Evolutionary conservation across 257 asterid genomes (phyloP).

Genomic region (Rhazya stricta): DNA sequence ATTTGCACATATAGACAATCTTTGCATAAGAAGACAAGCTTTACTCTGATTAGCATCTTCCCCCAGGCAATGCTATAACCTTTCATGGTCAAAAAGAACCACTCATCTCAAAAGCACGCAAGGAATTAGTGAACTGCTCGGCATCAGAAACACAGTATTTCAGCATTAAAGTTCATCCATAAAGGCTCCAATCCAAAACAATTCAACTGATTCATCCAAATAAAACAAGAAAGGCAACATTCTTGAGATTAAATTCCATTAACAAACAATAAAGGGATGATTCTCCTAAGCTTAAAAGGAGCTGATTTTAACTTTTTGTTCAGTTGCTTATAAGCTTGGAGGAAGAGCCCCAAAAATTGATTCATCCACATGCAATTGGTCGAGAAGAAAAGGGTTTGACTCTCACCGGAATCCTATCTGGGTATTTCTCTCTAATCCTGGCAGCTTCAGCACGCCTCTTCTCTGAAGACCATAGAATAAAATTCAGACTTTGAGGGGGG

Average conservation of each 20-base stretch:
- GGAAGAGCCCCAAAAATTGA: neutral
- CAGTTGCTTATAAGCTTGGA: too few species aligned
- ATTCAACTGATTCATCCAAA: neutral
- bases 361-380: conserved; percentile 1
- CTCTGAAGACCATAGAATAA: conserved; percentile 24
- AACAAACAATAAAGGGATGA: too few species aligned
- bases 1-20: too few species aligned
- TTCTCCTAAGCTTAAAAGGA: too few species aligned
- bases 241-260: neutral
- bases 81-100: neutral
- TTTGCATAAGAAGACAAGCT: neutral
- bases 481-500: neutral
- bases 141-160: neutral
- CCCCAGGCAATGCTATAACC: neutral
- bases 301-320: too few species aligned
- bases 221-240: neutral
- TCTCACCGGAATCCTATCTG: conserved; percentile 72
- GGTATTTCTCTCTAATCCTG: conserved; percentile 65
- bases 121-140: neutral
- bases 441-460: conserved; percentile 73
- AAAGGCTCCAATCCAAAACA: neutral
- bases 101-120: neutral
- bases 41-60: too few species aligned
- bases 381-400: neutral
- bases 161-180: neutral